These are phyloP conservation scores for Cerrena zonata DNA, from an alignment of 1,284 basidiomycete species.

Conservation along the genomic window DNA sequence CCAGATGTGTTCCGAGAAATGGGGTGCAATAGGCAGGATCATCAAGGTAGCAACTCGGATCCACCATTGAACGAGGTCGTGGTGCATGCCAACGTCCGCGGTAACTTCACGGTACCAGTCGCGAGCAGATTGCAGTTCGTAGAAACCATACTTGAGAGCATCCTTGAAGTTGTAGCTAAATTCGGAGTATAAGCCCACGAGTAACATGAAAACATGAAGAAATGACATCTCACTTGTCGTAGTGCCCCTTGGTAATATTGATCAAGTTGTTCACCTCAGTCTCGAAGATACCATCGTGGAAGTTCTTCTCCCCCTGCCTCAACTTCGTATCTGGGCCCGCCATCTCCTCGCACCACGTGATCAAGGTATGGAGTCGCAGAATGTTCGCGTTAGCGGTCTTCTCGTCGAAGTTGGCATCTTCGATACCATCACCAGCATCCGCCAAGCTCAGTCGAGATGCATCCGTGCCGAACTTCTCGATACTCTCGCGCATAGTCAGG, in stretches of 20 bases:
- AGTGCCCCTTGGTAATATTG: conserved; percentile 73
- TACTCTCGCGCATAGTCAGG: conserved; percentile 71
- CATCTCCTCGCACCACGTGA: conserved; percentile 91
- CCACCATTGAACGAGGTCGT: conserved; percentile 74
- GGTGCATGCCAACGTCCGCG: conserved; percentile 85
- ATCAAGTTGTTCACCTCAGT: conserved; percentile 87
- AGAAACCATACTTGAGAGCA: conserved; percentile 92
- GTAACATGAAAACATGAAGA: neutral
- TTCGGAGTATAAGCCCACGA: neutral
- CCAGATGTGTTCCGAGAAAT: conserved; percentile 94
- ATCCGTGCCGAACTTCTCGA: conserved; percentile 88
- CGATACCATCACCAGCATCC: conserved; percentile 95
- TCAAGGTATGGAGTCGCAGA: conserved; percentile 85
- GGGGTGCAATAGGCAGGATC: conserved; percentile 86
- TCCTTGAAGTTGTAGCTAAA: conserved; percentile 89
- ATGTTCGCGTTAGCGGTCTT: conserved; percentile 98
- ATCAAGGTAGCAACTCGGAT: conserved; percentile 78
- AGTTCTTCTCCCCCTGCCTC: conserved; percentile 65
- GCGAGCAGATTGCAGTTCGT: conserved; percentile 86
- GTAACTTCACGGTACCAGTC: conserved; percentile 98
- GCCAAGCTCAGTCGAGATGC: conserved; percentile 89
- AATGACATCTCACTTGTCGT: conserved; percentile 61
- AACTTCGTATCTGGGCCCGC: conserved; percentile 62
- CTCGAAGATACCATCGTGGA: conserved; percentile 86
- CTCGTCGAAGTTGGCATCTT: conserved; percentile 98